These are phyloP conservation scores for Ogataea salicorniae DNA, from an alignment of 805 yeast species.

Conservation along the genomic window DNA sequence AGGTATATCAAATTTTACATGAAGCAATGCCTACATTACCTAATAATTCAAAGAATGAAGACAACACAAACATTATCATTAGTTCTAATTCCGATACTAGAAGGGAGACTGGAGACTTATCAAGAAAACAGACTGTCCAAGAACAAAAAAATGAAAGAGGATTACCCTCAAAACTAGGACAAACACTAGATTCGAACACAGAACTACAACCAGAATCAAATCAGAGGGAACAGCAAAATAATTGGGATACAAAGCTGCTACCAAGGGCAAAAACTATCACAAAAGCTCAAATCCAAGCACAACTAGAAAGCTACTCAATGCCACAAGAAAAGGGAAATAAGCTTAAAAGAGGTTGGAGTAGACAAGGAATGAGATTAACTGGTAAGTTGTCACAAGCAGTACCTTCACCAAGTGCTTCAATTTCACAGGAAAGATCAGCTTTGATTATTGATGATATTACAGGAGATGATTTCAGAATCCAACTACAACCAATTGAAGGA, in stretches of 20 bases:
- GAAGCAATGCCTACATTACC: background rate
- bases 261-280: too few relatives aligned
- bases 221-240: too few relatives aligned
- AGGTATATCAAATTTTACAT: background rate
- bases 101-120: background rate
- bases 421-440: background rate
- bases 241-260: too few relatives aligned
- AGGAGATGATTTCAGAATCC: background rate
- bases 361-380: too few relatives aligned
- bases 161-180: background rate
- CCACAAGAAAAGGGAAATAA: too few relatives aligned
- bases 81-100: slow-evolving; percentile 13
- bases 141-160: background rate
- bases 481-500: background rate
- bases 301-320: too few relatives aligned
- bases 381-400: too few relatives aligned
- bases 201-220: too few relatives aligned
- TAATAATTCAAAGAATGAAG: slow-evolving; percentile 6
- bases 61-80: slow-evolving; percentile 17
- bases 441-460: background rate
- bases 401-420: too few relatives aligned
- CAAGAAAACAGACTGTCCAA: background rate
- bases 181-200: too few relatives aligned
- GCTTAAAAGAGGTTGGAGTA: too few relatives aligned
- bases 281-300: too few relatives aligned